Evolutionary conservation across 2,329 filamentous ascomycete genomes (phyloP), one percentile per base, ranked within the genome.

Genomic region (Corynespora cassiicola): DNA sequence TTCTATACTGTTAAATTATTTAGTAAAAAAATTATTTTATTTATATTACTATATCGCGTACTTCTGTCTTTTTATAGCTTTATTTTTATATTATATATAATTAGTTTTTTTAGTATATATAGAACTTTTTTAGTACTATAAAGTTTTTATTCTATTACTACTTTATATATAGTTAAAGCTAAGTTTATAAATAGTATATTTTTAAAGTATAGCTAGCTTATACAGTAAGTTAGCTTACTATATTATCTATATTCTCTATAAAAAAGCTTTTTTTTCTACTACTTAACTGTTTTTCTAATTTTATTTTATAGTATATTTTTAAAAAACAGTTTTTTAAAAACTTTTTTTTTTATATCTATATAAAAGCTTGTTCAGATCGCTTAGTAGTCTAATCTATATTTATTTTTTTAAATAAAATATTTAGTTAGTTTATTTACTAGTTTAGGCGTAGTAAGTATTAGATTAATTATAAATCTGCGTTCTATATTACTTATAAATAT

Each of bases 61-160:
- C 34, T 35, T 47, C 39, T 9, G 17, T 19, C 22, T 47, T 39
- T 28, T 31, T 36, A 29, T 31, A 10, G 20, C 39, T 39, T 31
- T 42, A 31, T 31, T 39, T 34, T 18, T 26, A 3, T 29, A 36
- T 42, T 15, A 31, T 31, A 20, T 32, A 22, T 16, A 32, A 35
- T 21, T 28, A 16, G 34, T 45, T 51, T 24, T 45, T 48, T 45
- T 36, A 48, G 45, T 48, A 39, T 31, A 41, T 51, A 40, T 49
- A 49, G 12, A 30, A 23, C 38, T 36, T 36, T 26, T 27, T 4
- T 26, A 36, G 27, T 21, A 26, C 36, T 19, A 31, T 45, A 4
- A 45, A 28, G 19, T 45, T 31, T 16, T 45, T 23, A 26, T 28
- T 20, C 36, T 36, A 45, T 36, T 36, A 45, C 21, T 36, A 2